Percentiles rank a stretch among this genome's conserved stretches.
Conservation (phyloP, 2,329 filamentous ascomycete species). For the Venturiaceae sp. region DNA sequence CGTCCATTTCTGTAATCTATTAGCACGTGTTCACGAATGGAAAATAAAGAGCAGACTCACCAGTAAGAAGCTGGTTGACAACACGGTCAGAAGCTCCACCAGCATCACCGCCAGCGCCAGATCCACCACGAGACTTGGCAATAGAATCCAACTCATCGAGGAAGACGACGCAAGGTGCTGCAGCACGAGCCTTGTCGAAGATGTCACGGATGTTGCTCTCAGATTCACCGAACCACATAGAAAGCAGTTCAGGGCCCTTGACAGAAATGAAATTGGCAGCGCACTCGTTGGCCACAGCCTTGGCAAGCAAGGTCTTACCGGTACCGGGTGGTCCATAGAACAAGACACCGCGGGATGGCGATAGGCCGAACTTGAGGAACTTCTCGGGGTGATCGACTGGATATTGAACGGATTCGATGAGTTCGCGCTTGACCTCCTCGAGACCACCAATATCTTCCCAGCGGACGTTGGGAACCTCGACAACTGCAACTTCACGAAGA, state of each 20-base stretch:
- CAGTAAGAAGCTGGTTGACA: conserved; percentile 97
- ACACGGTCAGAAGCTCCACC: conserved; percentile 98
- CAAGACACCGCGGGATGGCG: conserved; percentile 92
- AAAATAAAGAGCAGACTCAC: conserved; percentile 41
- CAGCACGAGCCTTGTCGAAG: conserved; percentile 98
- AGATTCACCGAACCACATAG: conserved; percentile 99
- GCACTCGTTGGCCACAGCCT: conserved; percentile 98
- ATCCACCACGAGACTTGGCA: conserved; percentile 97
- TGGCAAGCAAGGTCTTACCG: conserved; percentile 99
- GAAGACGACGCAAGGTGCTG: conserved; percentile 97
- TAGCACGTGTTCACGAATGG: conserved; percentile 23
- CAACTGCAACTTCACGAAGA: conserved; percentile 95
- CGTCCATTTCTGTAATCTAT: conserved; percentile 74
- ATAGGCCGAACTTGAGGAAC: conserved; percentile 99
- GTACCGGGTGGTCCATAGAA: conserved; percentile 99
- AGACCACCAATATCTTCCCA: conserved; percentile 99
- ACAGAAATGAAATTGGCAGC: conserved; percentile 99
- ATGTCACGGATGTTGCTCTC: conserved; percentile 99
- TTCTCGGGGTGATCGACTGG: conserved; percentile 98
- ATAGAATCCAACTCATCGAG: conserved; percentile 98
- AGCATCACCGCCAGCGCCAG: conserved; percentile 71
- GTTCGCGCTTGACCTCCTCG: conserved; percentile 96
- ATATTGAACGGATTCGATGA: conserved; percentile 98
- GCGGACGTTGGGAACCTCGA: conserved; percentile 97
- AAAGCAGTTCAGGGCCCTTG: conserved; percentile 95